Evolutionary conservation across 352 stramenopile genomes (phyloP).

Genomic region (Stramenopiles sp.): DNA sequence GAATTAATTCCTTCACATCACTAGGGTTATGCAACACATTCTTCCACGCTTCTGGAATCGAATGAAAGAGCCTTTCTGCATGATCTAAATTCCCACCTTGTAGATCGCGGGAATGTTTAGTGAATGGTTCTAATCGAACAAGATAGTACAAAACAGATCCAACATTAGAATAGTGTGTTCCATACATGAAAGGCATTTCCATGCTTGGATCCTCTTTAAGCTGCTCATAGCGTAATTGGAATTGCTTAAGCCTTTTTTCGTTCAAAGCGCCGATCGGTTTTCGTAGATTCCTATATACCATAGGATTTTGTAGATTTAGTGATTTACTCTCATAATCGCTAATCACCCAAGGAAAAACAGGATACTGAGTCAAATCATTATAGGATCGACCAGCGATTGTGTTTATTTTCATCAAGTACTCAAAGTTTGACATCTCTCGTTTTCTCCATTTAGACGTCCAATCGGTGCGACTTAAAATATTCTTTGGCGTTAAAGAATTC

Average conservation of each 20-base stretch:
- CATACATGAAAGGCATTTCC: constrained; percentile 35
- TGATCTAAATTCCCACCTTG: constrained; percentile 86
- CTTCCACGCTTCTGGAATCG: constrained; percentile 58
- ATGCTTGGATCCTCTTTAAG: neutral
- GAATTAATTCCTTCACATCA: constrained; percentile 75
- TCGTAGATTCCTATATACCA: constrained; percentile 63
- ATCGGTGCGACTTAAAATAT: neutral
- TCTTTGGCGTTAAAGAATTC: neutral
- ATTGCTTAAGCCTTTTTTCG: constrained; percentile 53
- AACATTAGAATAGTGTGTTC: constrained; percentile 62
- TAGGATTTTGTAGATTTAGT: constrained; percentile 72
- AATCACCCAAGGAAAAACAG: constrained; percentile 94
- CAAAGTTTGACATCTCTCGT: constrained; percentile 67
- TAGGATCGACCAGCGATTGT: constrained; percentile 79
- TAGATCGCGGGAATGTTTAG: constrained; percentile 38
- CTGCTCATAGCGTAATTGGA: constrained; percentile 51
- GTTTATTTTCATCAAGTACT: constrained; percentile 90
- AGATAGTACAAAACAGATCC: constrained; percentile 96
- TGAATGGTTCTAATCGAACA: constrained; percentile 94
- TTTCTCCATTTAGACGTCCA: constrained; percentile 41
- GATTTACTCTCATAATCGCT: constrained; percentile 74
- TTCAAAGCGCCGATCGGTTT: constrained; percentile 85
- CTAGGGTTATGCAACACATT: constrained; percentile 63
- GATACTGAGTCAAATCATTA: constrained; percentile 94
- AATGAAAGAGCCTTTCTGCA: constrained; percentile 73